Evolutionary conservation across 768 basidiomycete species (phyloP), one percentile per base, ranked within the genome.

Genomic region (Paxillus involutus): DNA sequence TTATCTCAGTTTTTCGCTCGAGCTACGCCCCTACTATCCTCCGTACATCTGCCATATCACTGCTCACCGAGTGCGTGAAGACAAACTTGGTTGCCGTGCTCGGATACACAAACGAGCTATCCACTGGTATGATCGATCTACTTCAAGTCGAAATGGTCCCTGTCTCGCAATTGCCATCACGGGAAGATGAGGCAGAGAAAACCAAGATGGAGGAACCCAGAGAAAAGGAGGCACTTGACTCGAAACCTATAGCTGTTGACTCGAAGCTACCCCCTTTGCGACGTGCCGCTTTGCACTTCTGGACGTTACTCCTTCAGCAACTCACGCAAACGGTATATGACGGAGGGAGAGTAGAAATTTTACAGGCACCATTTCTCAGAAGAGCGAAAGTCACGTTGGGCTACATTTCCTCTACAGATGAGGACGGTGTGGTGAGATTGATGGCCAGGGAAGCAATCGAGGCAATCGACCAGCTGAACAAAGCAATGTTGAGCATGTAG

Each of bases 281-380:
- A 32, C 87, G 96, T 40, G 86, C 91, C 1, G 93, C 91, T 0
- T 65, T 97, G n/a, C 86, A 94, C 60, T 88, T 97, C 66, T 75
- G 96, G 41, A 76, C 84, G 0, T 64, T 86, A 9, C 73, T 94
- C 32, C 68, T 93, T n/a, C 78, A 80, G n/a, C 79, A 85, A 40
- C 75, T 77, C 16, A 83, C 77, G 0, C 71, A 70, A n/a, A 73
- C 79, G 9, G 63, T 77, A 11, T 82, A 88, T 54, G 80, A 84
- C 16, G 66, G 62, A 29, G 24, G 24, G 1, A 3, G n/a, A 12
- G 32, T 53, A 11, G 54, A 59, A 36, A 56, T 53, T 17, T 36
- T 60, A 26, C 57, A 80, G 0, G 57, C 62, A 3, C 58, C 65
- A 2, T 63, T 79, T 24, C 57, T 87, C 14, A 74, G 69, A 51